These are phyloP conservation scores for Royoungia palumana DNA, from an alignment of 768 basidiomycete genomes.

Conservation along the genomic window DNA sequence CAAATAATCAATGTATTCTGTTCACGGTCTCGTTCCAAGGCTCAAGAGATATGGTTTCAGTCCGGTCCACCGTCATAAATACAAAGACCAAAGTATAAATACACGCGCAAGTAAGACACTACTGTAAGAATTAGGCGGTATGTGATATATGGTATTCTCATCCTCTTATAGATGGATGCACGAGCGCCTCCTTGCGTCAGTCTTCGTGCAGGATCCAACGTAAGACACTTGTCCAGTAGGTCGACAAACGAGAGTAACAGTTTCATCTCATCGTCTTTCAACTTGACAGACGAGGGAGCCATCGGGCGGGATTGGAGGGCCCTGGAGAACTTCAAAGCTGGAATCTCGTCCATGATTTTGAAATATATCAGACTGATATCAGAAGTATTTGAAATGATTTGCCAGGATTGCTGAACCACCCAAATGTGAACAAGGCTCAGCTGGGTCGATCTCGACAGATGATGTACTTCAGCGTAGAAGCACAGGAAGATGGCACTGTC, in stretches of 20 bases:
- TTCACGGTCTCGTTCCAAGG: too few relatives aligned
- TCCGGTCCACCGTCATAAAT: too few relatives aligned
- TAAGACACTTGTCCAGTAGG: conserved; percentile 85
- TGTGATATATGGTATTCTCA: conserved; percentile 21
- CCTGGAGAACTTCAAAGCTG: conserved; percentile 75
- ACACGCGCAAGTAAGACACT: neutral
- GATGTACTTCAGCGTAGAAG: too few relatives aligned
- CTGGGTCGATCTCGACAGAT: too few relatives aligned
- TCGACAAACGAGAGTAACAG: conserved; percentile 79
- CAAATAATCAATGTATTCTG: too few relatives aligned
- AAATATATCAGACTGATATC: too few relatives aligned
- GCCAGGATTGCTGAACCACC: too few relatives aligned
- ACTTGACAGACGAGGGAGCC: conserved; percentile 71
- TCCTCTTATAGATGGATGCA: conserved; percentile 81
- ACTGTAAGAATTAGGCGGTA: conserved; percentile 15
- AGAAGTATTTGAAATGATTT: too few relatives aligned
- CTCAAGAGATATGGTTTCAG: too few relatives aligned
- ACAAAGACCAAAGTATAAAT: conserved; percentile 3
- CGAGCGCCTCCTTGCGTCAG: conserved; percentile 84
- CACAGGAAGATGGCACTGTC: too few relatives aligned
- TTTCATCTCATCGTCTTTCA: conserved; percentile 88
- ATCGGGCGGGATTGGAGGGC: conserved; percentile 82
- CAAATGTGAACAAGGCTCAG: too few relatives aligned
- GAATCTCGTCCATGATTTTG: too few relatives aligned
- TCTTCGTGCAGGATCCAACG: conserved; percentile 81